These are phyloP conservation scores for Candida sanyaensis DNA, from an alignment of 1,139 yeast genomes.

Conservation along the genomic window DNA sequence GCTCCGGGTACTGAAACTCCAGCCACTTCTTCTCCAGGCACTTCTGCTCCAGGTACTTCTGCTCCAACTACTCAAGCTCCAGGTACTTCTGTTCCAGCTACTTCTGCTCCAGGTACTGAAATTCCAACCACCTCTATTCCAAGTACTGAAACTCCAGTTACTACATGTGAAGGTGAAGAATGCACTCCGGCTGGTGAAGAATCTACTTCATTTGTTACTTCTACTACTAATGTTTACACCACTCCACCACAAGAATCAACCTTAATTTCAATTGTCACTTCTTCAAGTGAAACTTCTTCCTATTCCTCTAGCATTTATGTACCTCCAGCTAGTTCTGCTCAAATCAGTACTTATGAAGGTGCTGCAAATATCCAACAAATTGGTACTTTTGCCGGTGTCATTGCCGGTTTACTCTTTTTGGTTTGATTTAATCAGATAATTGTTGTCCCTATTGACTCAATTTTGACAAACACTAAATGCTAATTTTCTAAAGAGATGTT, in stretches of 20 bases:
- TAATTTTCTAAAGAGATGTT: not conserved
- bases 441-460: not conserved
- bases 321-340: not conserved
- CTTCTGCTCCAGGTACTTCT: not conserved
- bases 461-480: not conserved
- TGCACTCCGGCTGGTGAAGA: not conserved
- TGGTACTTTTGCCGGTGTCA: slow-evolving; percentile 1
- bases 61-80: not conserved
- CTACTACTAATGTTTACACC: not conserved
- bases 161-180: not conserved
- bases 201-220: not conserved
- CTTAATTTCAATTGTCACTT: not conserved
- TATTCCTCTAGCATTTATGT: not conserved
- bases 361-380: not conserved
- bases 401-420: slow-evolving; percentile 1
- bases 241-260: slow-evolving; percentile 4
- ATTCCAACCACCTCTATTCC: not conserved
- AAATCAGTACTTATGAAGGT: slow-evolving; percentile 1
- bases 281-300: not conserved
- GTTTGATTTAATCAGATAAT: not conserved
- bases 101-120: not conserved
- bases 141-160: not conserved
- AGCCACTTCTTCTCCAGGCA: not conserved
- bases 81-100: not conserved
- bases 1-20: not conserved